Conservation (phyloP, 179 eudicot species). For the Heliamphora pulchella region DNA sequence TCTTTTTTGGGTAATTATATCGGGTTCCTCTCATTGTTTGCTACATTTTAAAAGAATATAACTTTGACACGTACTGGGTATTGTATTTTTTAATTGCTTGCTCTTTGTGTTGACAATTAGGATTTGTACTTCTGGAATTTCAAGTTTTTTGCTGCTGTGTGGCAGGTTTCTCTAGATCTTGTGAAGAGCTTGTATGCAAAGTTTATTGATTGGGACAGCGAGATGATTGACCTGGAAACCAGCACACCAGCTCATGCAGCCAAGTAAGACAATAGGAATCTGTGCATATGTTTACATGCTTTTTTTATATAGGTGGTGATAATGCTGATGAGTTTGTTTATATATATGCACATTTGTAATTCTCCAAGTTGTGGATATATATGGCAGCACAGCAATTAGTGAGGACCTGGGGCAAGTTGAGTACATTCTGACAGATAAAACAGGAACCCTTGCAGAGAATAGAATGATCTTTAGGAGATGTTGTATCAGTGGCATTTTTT, state of each 20-base stretch:
- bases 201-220: slow-evolving; percentile 93
- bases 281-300: too few relatives aligned
- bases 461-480: slow-evolving; percentile 90
- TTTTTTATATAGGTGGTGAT: too few relatives aligned
- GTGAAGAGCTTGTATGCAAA: slow-evolving; percentile 95
- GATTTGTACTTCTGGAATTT: slow-evolving; percentile 6
- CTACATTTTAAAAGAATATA: neutral
- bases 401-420: slow-evolving; percentile 99
- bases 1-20: too few relatives aligned
- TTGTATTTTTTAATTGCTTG: too few relatives aligned
- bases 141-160: slow-evolving; percentile 10
- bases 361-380: slow-evolving; percentile 20
- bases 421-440: slow-evolving; percentile 94
- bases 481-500: slow-evolving; percentile 65
- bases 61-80: neutral
- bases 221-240: slow-evolving; percentile 85
- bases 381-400: slow-evolving; percentile 98
- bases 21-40: too few relatives aligned
- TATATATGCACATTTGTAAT: neutral
- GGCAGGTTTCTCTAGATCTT: slow-evolving; percentile 91
- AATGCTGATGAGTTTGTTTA: neutral
- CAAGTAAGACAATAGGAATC: slow-evolving; percentile 45
- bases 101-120: neutral
- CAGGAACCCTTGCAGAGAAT: slow-evolving; percentile 95
- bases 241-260: slow-evolving; percentile 74